Base-by-base conservation (phyloP, 495 filamentous ascomycete genomes). In the Aspergillus steynii region DNA sequence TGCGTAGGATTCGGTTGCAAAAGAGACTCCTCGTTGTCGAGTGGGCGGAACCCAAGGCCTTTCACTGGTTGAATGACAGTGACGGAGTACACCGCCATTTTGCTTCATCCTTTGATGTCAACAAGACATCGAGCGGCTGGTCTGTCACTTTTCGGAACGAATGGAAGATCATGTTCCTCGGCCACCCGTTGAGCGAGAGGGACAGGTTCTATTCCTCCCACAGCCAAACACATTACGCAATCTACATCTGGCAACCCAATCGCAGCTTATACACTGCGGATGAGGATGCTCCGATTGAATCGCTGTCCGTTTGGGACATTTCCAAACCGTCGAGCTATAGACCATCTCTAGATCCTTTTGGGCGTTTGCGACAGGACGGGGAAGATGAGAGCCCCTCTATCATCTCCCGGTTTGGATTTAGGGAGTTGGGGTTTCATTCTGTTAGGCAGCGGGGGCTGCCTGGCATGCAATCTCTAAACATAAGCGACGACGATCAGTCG, bases 181-280 rank as follows among this genome's bases (percentile, higher is more conserved):
- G 85, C 5, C 79, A 88, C 29, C 84, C 86, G 4, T 64, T 89
- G 8, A 85, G 83, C 66, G 76, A 79, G 25, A 70, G 77, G 49
- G 84, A 89, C 61, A 82, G 86, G 5, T 89, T 89, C 76, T 88
- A 84, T 72, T 88, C 86, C 1, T 68, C 82, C 1, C 88, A 90
- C 65, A 88, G 74, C 34, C 61, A 81, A 10, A 83, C 79, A 0
- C 84, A 90, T 60, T 90, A 89, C 66, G 85, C 82, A 31, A 77
- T 88, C 3, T 90, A 90, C 67, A 75, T 85, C 27, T 89, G 86
- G 86, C 87, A 88, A 57, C 82, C 83, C 0, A 85, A 86, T 59
- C 82, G 84, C 48, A 83, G 83, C 48, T 67, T 84, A 7, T 84
- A 84, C 67, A 81, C 76, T 0, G 75, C 76, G 2, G 79, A 82